phyloP scores from a whole-genome alignment of 2,329 filamentous ascomycete species.

The Penicillium sumatraense region DNA sequence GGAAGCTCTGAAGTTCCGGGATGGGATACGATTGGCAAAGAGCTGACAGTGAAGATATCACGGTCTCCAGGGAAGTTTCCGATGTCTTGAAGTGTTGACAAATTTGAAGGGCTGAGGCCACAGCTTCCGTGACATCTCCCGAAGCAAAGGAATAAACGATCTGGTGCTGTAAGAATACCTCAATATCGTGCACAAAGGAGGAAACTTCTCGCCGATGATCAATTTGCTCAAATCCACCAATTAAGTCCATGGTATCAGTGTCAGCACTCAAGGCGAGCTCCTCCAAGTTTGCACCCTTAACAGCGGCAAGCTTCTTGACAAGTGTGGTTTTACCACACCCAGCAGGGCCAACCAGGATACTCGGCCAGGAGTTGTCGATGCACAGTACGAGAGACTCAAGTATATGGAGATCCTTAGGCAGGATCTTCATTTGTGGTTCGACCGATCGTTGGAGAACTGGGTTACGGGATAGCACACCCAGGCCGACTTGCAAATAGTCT shows the following conservation, averaged over 20 bases:
- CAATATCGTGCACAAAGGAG: constrained; percentile 60
- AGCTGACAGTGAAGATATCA: constrained; percentile 37
- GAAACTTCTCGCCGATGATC: constrained; percentile 77
- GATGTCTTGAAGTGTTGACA: constrained; percentile 36
- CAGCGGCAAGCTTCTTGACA: constrained; percentile 77
- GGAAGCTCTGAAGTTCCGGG: constrained; percentile 53
- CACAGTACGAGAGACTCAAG: constrained; percentile 88
- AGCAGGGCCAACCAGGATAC: constrained; percentile 83
- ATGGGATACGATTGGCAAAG: constrained; percentile 49
- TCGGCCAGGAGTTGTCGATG: constrained; percentile 83
- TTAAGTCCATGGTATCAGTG: constrained; percentile 94
- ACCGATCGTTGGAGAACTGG: constrained; percentile 39
- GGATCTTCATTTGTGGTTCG: constrained; percentile 39
- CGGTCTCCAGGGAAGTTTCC: constrained; percentile 34
- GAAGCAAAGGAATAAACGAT: constrained; percentile 37
- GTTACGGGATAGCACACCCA: constrained; percentile 71
- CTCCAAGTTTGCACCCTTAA: constrained; percentile 74
- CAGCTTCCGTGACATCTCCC: constrained; percentile 23
- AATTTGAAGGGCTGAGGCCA: constrained; percentile 35
- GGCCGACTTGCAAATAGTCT: constrained; percentile 74
- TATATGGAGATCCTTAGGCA: constrained; percentile 61
- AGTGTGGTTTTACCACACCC: constrained; percentile 86
- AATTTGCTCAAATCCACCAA: constrained; percentile 94
- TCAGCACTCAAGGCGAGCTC: constrained; percentile 92
- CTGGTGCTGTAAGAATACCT: constrained; percentile 55